phyloP scores from a whole-genome alignment of 139 green algal species.

The Tetraselmis chui region DNA sequence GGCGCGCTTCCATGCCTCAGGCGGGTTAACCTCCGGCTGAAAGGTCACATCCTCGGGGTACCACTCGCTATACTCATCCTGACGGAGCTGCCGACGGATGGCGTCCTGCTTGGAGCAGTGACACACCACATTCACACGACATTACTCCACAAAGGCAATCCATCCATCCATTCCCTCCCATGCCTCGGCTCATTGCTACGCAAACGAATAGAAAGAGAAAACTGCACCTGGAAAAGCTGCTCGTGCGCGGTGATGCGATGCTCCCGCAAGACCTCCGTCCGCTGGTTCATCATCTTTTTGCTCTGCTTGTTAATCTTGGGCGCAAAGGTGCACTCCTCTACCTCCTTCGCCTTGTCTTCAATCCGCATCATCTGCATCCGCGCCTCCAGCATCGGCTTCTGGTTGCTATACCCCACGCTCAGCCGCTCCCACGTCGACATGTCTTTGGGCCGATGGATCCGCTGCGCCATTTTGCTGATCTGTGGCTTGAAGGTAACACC shows the following conservation, averaged over 20 bases:
- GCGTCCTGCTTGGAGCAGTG: conserved; percentile 46
- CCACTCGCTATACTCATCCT: conserved; percentile 41
- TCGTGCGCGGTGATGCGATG: conserved; percentile 32
- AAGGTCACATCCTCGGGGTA: conserved; percentile 74
- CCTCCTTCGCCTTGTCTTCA: conserved; percentile 35
- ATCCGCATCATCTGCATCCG: conserved; percentile 33
- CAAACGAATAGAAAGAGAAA: no score
- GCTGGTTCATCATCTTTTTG: conserved; percentile 51
- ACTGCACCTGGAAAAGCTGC: conserved; percentile 63
- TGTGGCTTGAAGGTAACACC: conserved; percentile 39
- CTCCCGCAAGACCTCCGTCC: conserved; percentile 42
- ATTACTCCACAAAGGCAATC: no score
- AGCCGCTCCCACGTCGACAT: conserved; percentile 31
- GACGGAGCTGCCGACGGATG: conserved; percentile 30
- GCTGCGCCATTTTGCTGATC: conserved; percentile 15
- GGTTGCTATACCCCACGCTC: conserved; percentile 25
- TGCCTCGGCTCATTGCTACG: no score
- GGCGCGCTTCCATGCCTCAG: not conserved
- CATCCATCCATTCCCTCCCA: no score
- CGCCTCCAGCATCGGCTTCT: conserved; percentile 25
- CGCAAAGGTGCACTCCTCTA: conserved; percentile 60
- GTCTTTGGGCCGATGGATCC: conserved; percentile 1
- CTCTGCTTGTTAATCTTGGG: conserved; percentile 53
- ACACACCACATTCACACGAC: no score
- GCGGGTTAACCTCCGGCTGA: conserved; percentile 37